Conservation (phyloP, 805 yeast genomes). For the Ogataea pilisensis region DNA sequence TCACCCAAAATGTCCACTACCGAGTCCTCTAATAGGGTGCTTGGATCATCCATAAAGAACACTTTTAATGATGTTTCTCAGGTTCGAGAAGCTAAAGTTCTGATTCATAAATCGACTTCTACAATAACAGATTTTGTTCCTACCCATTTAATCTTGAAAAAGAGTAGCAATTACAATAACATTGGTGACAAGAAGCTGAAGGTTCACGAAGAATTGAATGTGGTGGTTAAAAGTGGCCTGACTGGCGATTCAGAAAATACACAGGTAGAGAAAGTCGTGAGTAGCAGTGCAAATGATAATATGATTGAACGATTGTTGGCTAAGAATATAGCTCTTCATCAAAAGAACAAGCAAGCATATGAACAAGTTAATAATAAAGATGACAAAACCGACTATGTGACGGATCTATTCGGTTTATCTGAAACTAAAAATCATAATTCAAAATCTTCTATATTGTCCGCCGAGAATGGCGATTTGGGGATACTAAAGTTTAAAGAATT, state of each 20-base stretch:
- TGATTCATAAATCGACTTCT: constrained; percentile 7
- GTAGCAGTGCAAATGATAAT: neutral
- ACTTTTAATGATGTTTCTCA: constrained; percentile 22
- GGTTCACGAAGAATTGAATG: too few species aligned
- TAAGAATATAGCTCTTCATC: constrained; percentile 2
- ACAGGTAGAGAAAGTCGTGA: neutral
- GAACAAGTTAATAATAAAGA: neutral
- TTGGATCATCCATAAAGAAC: constrained; percentile 23
- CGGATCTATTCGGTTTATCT: neutral
- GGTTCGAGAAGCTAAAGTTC: constrained; percentile 4
- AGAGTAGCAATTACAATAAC: neutral
- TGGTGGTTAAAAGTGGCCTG: too few species aligned
- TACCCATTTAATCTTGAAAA: constrained; percentile 5
- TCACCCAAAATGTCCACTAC: neutral
- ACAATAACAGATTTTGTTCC: constrained; percentile 20
- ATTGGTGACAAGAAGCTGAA: neutral
- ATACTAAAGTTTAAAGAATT: neutral
- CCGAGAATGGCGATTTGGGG: too few species aligned
- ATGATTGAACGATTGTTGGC: constrained; percentile 1
- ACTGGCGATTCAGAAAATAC: neutral
- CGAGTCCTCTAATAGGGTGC: constrained; percentile 1
- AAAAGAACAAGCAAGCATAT: constrained; percentile 4
- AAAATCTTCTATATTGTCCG: too few species aligned
- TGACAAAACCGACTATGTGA: neutral
- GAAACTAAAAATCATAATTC: neutral